Conservation (phyloP, 106 monocot species). For the Dendrobium catenatum region DNA sequence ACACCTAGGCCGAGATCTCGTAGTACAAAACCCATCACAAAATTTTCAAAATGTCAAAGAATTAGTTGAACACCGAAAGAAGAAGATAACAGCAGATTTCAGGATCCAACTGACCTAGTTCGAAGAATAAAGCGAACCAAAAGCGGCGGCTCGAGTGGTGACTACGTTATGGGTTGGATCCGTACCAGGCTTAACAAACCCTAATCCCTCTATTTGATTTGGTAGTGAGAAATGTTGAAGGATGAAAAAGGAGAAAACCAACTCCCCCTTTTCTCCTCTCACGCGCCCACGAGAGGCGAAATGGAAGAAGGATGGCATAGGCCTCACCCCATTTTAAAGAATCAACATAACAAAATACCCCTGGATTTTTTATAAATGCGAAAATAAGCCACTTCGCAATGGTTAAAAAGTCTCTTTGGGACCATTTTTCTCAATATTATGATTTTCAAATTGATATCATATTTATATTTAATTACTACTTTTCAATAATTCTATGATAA, state of each 20-base stretch:
- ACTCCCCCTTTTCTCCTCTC: not conserved
- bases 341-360: not conserved
- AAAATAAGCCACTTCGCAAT: not conserved
- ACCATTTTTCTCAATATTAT: no score
- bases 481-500: no score
- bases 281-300: not conserved
- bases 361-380: not conserved
- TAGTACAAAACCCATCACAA: not conserved
- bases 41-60: not conserved
- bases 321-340: not conserved
- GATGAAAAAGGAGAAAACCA: not conserved
- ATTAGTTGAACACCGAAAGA: not conserved
- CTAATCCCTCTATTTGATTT: not conserved
- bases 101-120: not conserved
- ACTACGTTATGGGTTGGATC: not conserved
- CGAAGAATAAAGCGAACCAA: not conserved
- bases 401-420: no score
- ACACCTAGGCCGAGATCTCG: not conserved
- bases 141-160: not conserved
- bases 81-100: not conserved
- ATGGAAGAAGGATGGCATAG: not conserved
- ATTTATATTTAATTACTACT: no score
- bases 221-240: not conserved
- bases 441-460: no score
- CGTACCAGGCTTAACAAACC: not conserved